Conservation (phyloP, 768 basidiomycete genomes). For the Suillus bovinus region DNA sequence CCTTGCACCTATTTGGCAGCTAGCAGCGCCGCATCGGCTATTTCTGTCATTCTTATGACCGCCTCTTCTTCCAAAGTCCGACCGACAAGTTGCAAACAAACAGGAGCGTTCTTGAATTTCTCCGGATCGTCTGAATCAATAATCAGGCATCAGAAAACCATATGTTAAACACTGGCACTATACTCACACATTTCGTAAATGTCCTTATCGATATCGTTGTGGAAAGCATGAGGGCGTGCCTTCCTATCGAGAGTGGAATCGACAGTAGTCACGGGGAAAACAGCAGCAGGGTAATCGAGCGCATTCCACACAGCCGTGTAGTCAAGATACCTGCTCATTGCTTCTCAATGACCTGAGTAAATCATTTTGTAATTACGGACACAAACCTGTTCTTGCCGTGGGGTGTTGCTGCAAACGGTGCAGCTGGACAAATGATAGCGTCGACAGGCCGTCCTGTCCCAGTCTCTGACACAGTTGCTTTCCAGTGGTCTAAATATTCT, state of each 20-base stretch:
- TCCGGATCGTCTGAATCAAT: conserved; percentile 52
- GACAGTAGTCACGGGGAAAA: conserved; percentile 66
- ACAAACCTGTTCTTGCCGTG: conserved; percentile 60
- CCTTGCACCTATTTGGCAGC: conserved; percentile 2
- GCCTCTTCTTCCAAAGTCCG: conserved; percentile 77
- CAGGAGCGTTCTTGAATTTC: conserved; percentile 55
- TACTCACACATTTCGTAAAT: conserved; percentile 55
- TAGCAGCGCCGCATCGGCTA: conserved; percentile 57
- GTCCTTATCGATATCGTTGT: conserved; percentile 46
- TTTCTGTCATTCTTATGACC: conserved; percentile 65
- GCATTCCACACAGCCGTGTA: conserved; percentile 68
- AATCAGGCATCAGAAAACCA: conserved; percentile 7
- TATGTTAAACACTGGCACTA: conserved; percentile 1
- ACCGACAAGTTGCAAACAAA: conserved; percentile 66
- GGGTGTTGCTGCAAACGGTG: conserved; percentile 60
- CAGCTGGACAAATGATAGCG: conserved; percentile 67
- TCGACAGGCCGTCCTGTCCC: conserved; percentile 75
- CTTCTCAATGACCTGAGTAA: conserved; percentile 6
- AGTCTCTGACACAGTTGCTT: conserved; percentile 48
- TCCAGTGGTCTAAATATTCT: conserved; percentile 64
- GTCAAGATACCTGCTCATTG: conserved; percentile 37
- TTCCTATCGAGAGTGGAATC: conserved; percentile 53
- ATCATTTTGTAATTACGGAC: conserved; percentile 4
- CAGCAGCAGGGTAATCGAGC: conserved; percentile 60
- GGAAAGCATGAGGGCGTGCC: conserved; percentile 46